A percentile compares a stretch with the other conserved stretches of the same genome.
Evolutionary conservation across 2,329 filamentous ascomycete species (phyloP).

Genomic region (Dothidotthia symphoricarpi): DNA sequence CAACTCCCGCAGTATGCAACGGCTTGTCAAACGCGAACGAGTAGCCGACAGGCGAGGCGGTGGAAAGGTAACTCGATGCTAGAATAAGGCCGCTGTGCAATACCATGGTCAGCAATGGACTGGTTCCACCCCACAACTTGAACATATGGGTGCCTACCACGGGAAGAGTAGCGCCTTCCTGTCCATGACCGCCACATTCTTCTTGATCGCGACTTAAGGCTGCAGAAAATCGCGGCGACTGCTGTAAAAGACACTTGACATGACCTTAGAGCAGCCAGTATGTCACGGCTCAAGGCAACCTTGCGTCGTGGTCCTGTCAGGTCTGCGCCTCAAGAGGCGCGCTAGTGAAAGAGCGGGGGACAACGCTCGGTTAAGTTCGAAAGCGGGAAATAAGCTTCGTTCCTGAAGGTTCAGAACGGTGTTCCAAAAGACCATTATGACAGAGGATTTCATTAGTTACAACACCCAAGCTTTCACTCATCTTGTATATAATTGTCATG

Average conservation of each 20-base stretch:
- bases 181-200: constrained; percentile 38
- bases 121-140: neutral
- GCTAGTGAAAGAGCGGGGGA: constrained; percentile 3
- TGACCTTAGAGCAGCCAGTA: constrained; percentile 14
- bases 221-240: constrained; percentile 8
- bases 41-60: constrained; percentile 27
- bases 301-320: constrained; percentile 1
- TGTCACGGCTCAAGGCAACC: constrained; percentile 7
- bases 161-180: constrained; percentile 38
- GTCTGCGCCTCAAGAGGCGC: constrained; percentile 13
- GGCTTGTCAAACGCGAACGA: constrained; percentile 41
- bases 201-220: constrained; percentile 18
- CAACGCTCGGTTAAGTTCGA: too few species aligned
- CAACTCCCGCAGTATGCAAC: constrained; percentile 33
- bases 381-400: too few species aligned
- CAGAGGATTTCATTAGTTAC: too few species aligned
- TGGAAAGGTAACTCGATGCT: constrained; percentile 35
- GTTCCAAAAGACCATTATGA: too few species aligned
- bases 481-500: too few species aligned
- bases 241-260: constrained; percentile 8
- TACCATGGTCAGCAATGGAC: constrained; percentile 17
- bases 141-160: constrained; percentile 22
- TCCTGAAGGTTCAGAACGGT: too few species aligned
- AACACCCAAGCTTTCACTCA: too few species aligned
- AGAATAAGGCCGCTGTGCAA: constrained; percentile 35